phyloP scores from a whole-genome alignment of 495 filamentous ascomycete species.

The Penicillium argentinense region DNA sequence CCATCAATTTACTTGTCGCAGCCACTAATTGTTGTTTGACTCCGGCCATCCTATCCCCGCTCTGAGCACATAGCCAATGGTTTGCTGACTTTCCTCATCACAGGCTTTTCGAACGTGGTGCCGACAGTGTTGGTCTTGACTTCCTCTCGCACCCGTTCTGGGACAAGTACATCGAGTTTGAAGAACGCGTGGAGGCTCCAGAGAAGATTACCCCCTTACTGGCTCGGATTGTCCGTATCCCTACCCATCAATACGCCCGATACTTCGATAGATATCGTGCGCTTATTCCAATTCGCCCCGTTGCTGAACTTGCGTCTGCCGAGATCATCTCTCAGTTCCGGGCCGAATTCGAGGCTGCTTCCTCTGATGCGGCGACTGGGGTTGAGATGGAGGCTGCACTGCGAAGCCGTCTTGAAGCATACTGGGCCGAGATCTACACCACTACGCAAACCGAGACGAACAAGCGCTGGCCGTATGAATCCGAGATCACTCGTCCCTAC shows the following conservation, averaged over 20 bases:
- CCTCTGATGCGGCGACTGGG: slow-evolving; percentile 55
- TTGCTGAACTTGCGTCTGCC: slow-evolving; percentile 68
- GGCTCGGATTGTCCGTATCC: slow-evolving; percentile 83
- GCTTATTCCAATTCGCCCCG: slow-evolving; percentile 69
- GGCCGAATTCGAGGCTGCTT: slow-evolving; percentile 63
- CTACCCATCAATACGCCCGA: slow-evolving; percentile 93
- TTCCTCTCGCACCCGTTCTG: slow-evolving; percentile 95
- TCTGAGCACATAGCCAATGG: slow-evolving; percentile 14
- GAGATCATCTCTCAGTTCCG: slow-evolving; percentile 70
- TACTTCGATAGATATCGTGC: slow-evolving; percentile 92
- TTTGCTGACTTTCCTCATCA: slow-evolving; percentile 33
- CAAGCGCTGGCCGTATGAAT: slow-evolving; percentile 93
- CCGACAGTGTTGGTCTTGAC: slow-evolving; percentile 81
- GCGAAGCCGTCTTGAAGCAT: slow-evolving; percentile 72
- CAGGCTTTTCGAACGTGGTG: slow-evolving; percentile 93
- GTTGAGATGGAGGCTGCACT: slow-evolving; percentile 84
- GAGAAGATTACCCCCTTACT: slow-evolving; percentile 87
- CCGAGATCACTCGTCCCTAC: slow-evolving; percentile 93
- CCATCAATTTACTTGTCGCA: slow-evolving; percentile 38
- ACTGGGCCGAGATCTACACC: slow-evolving; percentile 79
- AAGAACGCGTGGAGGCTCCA: slow-evolving; percentile 82
- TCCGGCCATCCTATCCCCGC: slow-evolving; percentile 23
- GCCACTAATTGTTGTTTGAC: slow-evolving; percentile 25
- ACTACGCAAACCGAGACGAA: slow-evolving; percentile 84
- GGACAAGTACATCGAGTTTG: slow-evolving; percentile 98